A percentile compares a stretch with the other conserved stretches of the same genome.
These are phyloP conservation scores for Hura crepitans DNA, from an alignment of 441 rosid species.

Conservation along the genomic window DNA sequence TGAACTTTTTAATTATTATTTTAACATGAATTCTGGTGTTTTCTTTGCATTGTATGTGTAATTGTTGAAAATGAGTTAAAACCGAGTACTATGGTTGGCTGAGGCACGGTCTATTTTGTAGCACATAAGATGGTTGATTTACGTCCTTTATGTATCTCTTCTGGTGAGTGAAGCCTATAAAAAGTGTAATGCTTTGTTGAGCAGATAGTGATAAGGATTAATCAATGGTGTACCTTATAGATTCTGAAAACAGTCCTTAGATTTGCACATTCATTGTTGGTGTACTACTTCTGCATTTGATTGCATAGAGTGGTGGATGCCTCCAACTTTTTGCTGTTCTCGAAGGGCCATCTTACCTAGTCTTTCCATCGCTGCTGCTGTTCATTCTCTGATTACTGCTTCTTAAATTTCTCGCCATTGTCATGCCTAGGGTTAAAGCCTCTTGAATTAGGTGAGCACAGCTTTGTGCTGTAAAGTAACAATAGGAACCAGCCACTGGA, in stretches of 20 bases:
- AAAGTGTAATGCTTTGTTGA: no score
- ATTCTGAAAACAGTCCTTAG: slow-evolving; percentile 15
- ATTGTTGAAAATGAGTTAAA: background rate
- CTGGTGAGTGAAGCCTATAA: background rate
- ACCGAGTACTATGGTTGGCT: background rate
- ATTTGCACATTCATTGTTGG: slow-evolving; percentile 6
- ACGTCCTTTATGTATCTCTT: background rate
- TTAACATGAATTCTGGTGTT: background rate
- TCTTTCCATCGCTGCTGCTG: background rate
- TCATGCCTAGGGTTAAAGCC: slow-evolving; percentile 15
- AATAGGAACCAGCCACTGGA: background rate
- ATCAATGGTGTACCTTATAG: slow-evolving; percentile 21
- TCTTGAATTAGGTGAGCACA: slow-evolving; percentile 4
- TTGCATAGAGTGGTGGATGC: background rate
- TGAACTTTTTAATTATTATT: background rate
- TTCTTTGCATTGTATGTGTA: background rate
- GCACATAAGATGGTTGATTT: background rate
- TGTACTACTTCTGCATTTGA: background rate
- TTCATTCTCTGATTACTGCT: no score
- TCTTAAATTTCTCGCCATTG: no score
- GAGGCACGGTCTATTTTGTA: background rate
- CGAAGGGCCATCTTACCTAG: background rate
- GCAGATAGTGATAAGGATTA: background rate
- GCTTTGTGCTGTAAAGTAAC: background rate
- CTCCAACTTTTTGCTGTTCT: background rate